These are phyloP conservation scores for Massariosphaeria phaeospora DNA, from an alignment of 495 filamentous ascomycete genomes.

Conservation along the genomic window DNA sequence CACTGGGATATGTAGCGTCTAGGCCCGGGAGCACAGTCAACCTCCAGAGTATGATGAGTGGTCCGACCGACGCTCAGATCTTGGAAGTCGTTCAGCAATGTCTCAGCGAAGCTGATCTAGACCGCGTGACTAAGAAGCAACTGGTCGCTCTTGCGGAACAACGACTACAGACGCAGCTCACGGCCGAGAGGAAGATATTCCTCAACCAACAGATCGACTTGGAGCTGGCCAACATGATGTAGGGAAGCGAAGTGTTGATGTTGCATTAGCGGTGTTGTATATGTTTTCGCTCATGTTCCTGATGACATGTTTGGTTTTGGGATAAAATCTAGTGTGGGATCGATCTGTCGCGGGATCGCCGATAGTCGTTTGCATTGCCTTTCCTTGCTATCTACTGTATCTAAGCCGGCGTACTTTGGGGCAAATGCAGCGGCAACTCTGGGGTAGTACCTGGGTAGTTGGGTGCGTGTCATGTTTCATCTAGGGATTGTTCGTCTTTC, in stretches of 20 bases:
- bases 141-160: slow-evolving; percentile 82
- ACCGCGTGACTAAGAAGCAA: slow-evolving; percentile 97
- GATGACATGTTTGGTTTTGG: background rate
- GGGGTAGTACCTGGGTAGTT: background rate
- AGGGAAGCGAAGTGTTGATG: background rate
- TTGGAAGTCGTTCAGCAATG: slow-evolving; percentile 76
- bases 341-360: no score
- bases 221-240: slow-evolving; percentile 81
- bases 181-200: slow-evolving; percentile 75
- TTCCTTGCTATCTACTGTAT: background rate
- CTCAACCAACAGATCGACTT: slow-evolving; percentile 87
- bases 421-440: background rate
- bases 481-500: background rate
- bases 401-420: background rate
- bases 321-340: slow-evolving; percentile 1
- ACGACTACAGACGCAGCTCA: slow-evolving; percentile 77
- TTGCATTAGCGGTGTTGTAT: slow-evolving; percentile 22
- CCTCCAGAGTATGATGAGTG: slow-evolving; percentile 58
- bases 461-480: background rate
- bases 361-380: slow-evolving; percentile 3
- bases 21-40: slow-evolving; percentile 69
- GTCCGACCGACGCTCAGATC: slow-evolving; percentile 68
- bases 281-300: slow-evolving; percentile 1
- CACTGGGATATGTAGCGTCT: slow-evolving; percentile 40
- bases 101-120: slow-evolving; percentile 85